Percentiles rank a stretch among this genome's conserved stretches.
Evolutionary conservation across 164 flowering plant species (phyloP).

Genomic region (Platanus orientalis): DNA sequence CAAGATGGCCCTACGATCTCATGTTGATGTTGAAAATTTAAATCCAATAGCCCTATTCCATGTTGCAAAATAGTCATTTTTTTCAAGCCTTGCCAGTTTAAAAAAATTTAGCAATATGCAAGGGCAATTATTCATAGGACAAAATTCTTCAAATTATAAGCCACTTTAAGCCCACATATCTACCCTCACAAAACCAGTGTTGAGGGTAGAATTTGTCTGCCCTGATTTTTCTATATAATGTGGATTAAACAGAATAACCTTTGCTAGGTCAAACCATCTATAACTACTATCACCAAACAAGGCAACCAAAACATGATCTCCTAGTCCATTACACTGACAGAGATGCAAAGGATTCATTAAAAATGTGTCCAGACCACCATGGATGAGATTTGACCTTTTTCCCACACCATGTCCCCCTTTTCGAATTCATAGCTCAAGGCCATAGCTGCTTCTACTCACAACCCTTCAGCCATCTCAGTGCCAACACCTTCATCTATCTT

Average conservation of each 20-base stretch:
- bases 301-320: constrained; percentile 81
- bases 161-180: too few species aligned
- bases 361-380: constrained; percentile 99
- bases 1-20: too few species aligned
- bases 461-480: constrained; percentile 8
- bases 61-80: too few species aligned
- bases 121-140: too few species aligned
- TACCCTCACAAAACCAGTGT: too few species aligned
- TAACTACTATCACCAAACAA: constrained; percentile 98
- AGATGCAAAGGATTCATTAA: constrained; percentile 67
- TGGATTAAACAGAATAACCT: constrained; percentile 74
- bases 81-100: too few species aligned
- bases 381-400: constrained; percentile 98
- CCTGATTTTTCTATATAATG: constrained; percentile 65
- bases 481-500: constrained; percentile 6
- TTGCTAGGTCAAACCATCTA: constrained; percentile 91
- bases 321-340: constrained; percentile 56
- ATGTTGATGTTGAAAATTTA: too few species aligned
- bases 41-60: too few species aligned
- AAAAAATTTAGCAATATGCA: too few species aligned
- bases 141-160: too few species aligned
- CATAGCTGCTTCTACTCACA: constrained; percentile 8
- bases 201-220: constrained; percentile 58
- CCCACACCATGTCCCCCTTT: constrained; percentile 86
- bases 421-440: constrained; percentile 16